Conservation (phyloP, 192 early-diverging fungal genomes). For the Phlyctochytrium bullatum region DNA sequence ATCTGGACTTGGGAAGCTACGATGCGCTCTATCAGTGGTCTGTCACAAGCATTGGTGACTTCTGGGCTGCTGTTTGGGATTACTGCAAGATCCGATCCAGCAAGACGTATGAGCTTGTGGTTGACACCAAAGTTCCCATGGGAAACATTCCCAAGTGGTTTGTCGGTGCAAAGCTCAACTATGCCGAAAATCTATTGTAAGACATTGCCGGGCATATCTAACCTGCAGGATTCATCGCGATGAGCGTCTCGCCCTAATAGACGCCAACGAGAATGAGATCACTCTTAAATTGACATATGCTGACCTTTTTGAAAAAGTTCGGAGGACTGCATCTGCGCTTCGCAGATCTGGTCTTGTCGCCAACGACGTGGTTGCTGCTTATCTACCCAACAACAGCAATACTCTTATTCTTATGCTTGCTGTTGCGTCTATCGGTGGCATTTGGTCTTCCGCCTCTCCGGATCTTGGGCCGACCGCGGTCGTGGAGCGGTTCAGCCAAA, state of each 20-base stretch:
- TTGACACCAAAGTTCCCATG: conserved; percentile 75
- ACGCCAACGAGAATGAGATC: conserved; percentile 38
- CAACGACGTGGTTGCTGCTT: conserved; percentile 88
- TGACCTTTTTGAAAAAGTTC: conserved; percentile 69
- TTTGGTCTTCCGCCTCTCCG: conserved; percentile 92
- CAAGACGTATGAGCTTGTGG: conserved; percentile 43
- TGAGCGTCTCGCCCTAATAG: conserved; percentile 40
- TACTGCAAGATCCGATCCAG: conserved; percentile 61
- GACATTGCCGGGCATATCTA: not conserved
- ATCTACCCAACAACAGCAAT: conserved; percentile 84
- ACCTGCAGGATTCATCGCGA: conserved; percentile 15
- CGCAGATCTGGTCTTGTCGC: conserved; percentile 60
- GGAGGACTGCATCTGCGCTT: conserved; percentile 70
- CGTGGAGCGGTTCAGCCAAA: conserved; percentile 89
- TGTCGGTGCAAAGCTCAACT: conserved; percentile 77
- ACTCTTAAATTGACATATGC: conserved; percentile 56
- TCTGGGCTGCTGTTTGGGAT: conserved; percentile 89
- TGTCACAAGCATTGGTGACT: conserved; percentile 64
- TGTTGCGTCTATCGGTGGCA: conserved; percentile 59
- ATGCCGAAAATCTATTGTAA: conserved; percentile 78
- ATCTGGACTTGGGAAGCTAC: conserved; percentile 67
- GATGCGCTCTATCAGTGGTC: conserved; percentile 84
- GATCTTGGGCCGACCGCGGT: conserved; percentile 94
- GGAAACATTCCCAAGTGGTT: conserved; percentile 92
- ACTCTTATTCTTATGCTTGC: conserved; percentile 79